A percentile compares a stretch with the other conserved stretches of the same genome.
These are phyloP conservation scores for Mimosa pudica DNA, from an alignment of 306 rosid genomes.

Conservation along the genomic window DNA sequence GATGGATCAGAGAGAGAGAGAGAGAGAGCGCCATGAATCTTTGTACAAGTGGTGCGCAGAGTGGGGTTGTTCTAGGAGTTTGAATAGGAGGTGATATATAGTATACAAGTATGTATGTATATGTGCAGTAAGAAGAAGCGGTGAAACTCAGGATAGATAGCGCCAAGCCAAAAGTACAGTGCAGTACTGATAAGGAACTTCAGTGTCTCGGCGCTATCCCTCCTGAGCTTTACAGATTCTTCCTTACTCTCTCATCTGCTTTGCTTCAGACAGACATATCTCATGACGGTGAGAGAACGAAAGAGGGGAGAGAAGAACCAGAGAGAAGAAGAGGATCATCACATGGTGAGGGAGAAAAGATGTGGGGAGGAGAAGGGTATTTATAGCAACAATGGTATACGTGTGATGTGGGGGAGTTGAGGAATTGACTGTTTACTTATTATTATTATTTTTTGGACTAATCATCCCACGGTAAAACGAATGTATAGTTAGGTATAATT, in stretches of 20 bases:
- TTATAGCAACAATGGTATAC: constrained; percentile 47
- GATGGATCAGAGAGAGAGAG: too few species aligned
- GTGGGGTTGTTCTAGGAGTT: neutral
- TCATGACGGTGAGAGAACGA: too few species aligned
- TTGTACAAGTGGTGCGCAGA: neutral
- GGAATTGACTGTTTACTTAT: neutral
- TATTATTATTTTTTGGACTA: neutral
- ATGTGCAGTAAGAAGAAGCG: constrained; percentile 53
- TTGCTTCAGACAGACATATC: neutral
- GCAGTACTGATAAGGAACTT: neutral
- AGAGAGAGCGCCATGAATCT: too few species aligned
- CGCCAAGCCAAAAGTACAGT: constrained; percentile 43
- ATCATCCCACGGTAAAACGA: too few species aligned
- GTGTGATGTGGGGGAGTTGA: constrained; percentile 25
- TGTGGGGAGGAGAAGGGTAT: constrained; percentile 33
- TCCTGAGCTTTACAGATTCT: constrained; percentile 86
- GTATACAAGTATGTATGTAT: neutral
- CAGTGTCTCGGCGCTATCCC: constrained; percentile 76
- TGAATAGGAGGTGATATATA: neutral
- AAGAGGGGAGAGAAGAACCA: too few species aligned
- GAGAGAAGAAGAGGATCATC: neutral
- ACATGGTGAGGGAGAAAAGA: constrained; percentile 36
- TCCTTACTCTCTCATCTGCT: constrained; percentile 40
- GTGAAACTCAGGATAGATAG: constrained; percentile 88
- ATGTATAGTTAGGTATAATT: too few species aligned